phyloP scores from a whole-genome alignment of 2,329 filamentous ascomycete genomes.

The Alternaria sp. region DNA sequence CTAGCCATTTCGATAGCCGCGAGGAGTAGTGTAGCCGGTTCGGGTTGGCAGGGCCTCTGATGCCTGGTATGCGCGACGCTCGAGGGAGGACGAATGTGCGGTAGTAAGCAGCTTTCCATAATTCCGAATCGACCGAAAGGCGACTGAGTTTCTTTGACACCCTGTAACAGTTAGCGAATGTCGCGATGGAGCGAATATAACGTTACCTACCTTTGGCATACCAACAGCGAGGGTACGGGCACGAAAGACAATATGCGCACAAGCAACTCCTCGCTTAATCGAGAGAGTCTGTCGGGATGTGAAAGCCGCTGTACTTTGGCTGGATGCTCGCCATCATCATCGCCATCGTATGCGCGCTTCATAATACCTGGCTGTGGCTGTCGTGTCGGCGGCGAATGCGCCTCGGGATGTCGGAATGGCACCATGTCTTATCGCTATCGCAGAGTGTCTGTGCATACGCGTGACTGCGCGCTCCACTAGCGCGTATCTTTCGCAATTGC shows the following conservation, averaged over 20 bases:
- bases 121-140: constrained; percentile 79
- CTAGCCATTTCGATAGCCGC: constrained; percentile 65
- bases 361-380: constrained; percentile 20
- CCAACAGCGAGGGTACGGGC: constrained; percentile 70
- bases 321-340: constrained; percentile 32
- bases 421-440: constrained; percentile 26
- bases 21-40: constrained; percentile 59
- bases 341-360: constrained; percentile 48
- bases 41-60: constrained; percentile 53
- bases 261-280: constrained; percentile 84
- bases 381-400: constrained; percentile 11
- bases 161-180: constrained; percentile 45
- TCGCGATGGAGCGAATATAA: too few species aligned
- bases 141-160: constrained; percentile 78
- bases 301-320: constrained; percentile 55
- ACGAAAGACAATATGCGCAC: constrained; percentile 82
- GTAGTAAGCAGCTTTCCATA: constrained; percentile 93
- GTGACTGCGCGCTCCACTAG: constrained; percentile 32
- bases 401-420: constrained; percentile 6
- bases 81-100: constrained; percentile 83
- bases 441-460: constrained; percentile 18
- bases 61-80: constrained; percentile 75
- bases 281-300: constrained; percentile 68
- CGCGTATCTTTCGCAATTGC: constrained; percentile 1
- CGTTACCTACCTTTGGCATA: constrained; percentile 62